Conservation (phyloP, 2,329 filamentous ascomycete species). For the Mycogone perniciosa region DNA sequence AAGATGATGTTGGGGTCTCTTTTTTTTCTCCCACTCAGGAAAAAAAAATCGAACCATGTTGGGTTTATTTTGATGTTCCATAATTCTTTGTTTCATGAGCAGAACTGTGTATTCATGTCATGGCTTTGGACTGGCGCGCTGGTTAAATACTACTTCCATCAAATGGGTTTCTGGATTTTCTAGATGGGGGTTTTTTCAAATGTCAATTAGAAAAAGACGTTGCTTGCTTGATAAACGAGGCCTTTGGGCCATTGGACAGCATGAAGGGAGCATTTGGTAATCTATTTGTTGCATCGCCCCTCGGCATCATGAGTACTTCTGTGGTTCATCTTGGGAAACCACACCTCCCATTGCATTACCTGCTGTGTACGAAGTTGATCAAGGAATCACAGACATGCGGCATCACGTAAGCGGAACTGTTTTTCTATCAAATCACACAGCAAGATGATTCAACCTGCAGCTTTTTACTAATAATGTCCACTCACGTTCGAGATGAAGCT, state of each 20-base stretch:
- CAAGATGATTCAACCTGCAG: too few species aligned
- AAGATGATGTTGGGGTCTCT: slow-evolving; percentile 2
- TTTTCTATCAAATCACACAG: too few species aligned
- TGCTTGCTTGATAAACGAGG: background rate
- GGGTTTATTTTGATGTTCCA: background rate
- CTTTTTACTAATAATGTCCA: too few species aligned
- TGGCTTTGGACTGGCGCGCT: background rate
- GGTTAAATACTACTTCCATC: background rate
- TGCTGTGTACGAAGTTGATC: too few species aligned
- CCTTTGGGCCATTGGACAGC: background rate
- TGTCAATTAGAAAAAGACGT: background rate
- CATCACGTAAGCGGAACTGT: too few species aligned
- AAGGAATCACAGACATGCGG: too few species aligned
- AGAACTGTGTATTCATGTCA: background rate
- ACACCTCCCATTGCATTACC: too few species aligned
- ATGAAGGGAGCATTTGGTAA: too few species aligned
- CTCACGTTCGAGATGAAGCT: too few species aligned
- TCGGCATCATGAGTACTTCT: too few species aligned
- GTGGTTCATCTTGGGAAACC: too few species aligned
- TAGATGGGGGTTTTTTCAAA: background rate
- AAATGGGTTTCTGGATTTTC: background rate
- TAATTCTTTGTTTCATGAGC: background rate
- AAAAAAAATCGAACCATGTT: background rate
- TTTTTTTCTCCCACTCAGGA: background rate
- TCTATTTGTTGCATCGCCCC: too few species aligned